Conservation (phyloP, 2,329 filamentous ascomycete species). For the Thielaviopsis cerberus region DNA sequence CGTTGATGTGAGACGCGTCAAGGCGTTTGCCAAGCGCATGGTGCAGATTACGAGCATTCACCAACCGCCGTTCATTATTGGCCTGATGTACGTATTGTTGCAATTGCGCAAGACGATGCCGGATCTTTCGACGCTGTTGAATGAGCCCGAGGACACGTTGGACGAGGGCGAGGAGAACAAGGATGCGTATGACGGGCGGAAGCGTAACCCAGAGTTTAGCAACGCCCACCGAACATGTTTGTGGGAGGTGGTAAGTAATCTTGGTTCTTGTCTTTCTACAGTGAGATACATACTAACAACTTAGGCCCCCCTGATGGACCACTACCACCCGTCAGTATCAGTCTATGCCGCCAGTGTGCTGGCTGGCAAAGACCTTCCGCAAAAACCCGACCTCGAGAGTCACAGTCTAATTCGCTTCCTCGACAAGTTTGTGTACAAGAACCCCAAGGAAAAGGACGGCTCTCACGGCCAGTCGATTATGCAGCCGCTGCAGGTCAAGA, state of each 20-base stretch:
- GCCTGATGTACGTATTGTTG: conserved; percentile 72
- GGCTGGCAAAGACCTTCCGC: conserved; percentile 48
- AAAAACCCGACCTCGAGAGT: conserved; percentile 76
- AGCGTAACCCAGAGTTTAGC: conserved; percentile 78
- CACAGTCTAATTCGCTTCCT: conserved; percentile 90
- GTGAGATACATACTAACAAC: conserved; percentile 2
- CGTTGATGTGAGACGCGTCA: conserved; percentile 74
- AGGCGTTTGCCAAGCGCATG: conserved; percentile 88
- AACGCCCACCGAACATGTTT: conserved; percentile 85
- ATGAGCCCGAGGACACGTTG: conserved; percentile 58
- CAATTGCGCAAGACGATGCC: conserved; percentile 68
- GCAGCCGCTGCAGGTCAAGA: conserved; percentile 55
- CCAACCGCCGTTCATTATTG: conserved; percentile 81
- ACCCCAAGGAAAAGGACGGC: conserved; percentile 53
- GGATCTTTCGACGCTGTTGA: conserved; percentile 58
- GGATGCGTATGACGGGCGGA: conserved; percentile 60
- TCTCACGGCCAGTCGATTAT: conserved; percentile 79
- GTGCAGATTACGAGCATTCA: conserved; percentile 75
- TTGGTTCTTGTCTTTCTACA: background rate
- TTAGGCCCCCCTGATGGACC: conserved; percentile 47
- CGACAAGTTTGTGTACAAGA: conserved; percentile 96
- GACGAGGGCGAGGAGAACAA: conserved; percentile 37
- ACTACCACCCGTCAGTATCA: conserved; percentile 86
- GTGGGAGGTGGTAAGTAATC: conserved; percentile 59
- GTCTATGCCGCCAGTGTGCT: conserved; percentile 62